Base-by-base conservation (phyloP, 2,329 filamentous ascomycete genomes). In the Fusarium ambrosium region DNA sequence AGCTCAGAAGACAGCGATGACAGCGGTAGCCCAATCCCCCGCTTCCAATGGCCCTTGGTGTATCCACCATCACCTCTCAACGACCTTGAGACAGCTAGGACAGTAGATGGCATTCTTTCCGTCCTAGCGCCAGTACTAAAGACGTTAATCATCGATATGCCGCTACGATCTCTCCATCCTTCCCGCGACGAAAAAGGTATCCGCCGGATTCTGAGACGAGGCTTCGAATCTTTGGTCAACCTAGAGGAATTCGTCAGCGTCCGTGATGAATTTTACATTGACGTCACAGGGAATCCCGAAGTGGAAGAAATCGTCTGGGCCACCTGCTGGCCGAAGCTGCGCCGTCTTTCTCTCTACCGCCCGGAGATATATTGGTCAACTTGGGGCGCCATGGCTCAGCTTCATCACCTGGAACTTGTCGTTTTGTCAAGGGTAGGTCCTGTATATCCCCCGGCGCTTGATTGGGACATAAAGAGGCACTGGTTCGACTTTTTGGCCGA, bases 221-320 rank as follows among this genome's bases (percentile, higher is more conserved):
- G 65, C 0, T 79, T 80, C 2, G 68, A 76, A 20, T 65, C 76
- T 1, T 48, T 80, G 1, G 63, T 68, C 3, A 73, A 79, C 4
- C 1, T 80, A 1, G 77, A 79, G 61, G 78, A 79, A 11, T 65
- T 79, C 7, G 63, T 75, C 24, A 78, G 77, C 24, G 43, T 79
- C 7, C 62, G 66, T 5, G 78, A 79, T 20, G 68, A 78, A 22
- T 60, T 79, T 1, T 71, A 27, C 32, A 37, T 79, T 2, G 48
- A 20, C 1, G 69, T 65, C 1, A 11, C 18, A 3, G 11, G 22
- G 6, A 2, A 14, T 13, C 13, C 1, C 0, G 1, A 10, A 9
- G 18, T 2, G 18, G 70, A 78, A 20, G 69, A 62, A 3, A 32
- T 65, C 2, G 69, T 79, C 18, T 75, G 74, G 71, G 16, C 45